phyloP scores from a whole-genome alignment of 116 monocot genomes.

The Iris pallida region DNA sequence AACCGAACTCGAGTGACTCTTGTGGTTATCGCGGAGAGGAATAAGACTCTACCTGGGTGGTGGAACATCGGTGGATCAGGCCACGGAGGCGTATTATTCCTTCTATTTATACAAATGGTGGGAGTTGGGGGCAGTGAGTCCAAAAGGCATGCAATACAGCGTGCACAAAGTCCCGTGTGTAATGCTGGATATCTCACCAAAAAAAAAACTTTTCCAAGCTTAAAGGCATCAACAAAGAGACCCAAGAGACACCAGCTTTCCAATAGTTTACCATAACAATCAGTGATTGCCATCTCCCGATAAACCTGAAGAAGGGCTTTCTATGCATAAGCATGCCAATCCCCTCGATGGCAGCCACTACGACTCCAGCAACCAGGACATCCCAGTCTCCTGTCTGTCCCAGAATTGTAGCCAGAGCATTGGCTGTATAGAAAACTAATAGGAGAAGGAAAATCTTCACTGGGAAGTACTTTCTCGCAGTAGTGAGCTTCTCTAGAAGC shows the following conservation, averaged over 20 bases:
- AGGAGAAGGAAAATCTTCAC: constrained; percentile 89
- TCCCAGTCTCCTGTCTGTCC: constrained; percentile 99
- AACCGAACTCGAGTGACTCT: no score
- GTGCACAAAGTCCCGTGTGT: no score
- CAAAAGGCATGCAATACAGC: no score
- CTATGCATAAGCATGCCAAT: constrained; percentile 92
- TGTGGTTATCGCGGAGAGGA: no score
- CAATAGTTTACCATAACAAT: constrained; percentile 78
- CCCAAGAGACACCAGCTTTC: constrained; percentile 94
- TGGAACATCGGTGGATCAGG: no score
- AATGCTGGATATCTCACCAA: no score
- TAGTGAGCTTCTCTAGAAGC: constrained; percentile 69
- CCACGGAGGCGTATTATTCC: no score
- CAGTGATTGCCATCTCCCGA: constrained; percentile 51
- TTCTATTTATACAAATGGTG: no score
- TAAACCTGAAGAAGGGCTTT: constrained; percentile 38
- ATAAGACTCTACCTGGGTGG: no score
- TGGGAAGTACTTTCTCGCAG: constrained; percentile 70
- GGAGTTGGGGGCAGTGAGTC: no score
- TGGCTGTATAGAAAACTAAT: constrained; percentile 94
- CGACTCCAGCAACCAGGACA: constrained; percentile 85
- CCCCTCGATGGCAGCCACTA: constrained; percentile 83
- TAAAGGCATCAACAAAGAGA: constrained; percentile 94
- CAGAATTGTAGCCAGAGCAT: constrained; percentile 86
- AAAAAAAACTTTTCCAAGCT: constrained; percentile 94